Conservation (phyloP, 352 stramenopile species). For the Phytopythium sindhum region DNA sequence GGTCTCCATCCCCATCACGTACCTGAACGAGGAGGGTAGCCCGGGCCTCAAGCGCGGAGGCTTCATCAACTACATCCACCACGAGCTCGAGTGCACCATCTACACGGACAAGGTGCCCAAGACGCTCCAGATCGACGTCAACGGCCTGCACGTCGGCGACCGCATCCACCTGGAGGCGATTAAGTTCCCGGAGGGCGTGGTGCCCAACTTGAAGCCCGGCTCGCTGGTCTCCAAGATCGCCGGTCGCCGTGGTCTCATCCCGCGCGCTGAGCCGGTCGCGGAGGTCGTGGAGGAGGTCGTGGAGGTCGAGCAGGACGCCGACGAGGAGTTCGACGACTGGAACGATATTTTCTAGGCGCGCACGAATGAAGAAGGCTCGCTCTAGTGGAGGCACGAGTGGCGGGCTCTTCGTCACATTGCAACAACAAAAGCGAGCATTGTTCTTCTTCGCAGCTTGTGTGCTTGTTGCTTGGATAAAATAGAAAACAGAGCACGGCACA, state of each 20-base stretch:
- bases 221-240: conserved; percentile 85
- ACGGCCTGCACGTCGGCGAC: conserved; percentile 83
- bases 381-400: not conserved
- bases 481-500: conserved; percentile 3
- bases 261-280: conserved; percentile 57
- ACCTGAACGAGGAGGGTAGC: conserved; percentile 92
- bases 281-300: conserved; percentile 67
- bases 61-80: conserved; percentile 91
- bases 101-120: conserved; percentile 72
- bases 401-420: not conserved
- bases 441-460: not conserved
- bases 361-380: not conserved
- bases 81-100: conserved; percentile 78
- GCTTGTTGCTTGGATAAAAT: conserved; percentile 7
- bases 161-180: conserved; percentile 79
- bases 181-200: conserved; percentile 71
- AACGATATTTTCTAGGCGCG: conserved; percentile 85
- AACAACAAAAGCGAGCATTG: not conserved
- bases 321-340: conserved; percentile 85
- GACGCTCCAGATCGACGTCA: conserved; percentile 82
- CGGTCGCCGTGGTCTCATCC: conserved; percentile 81
- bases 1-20: conserved; percentile 90
- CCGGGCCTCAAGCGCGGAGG: conserved; percentile 93
- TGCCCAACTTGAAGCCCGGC: conserved; percentile 51
- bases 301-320: conserved; percentile 42